phyloP scores from a whole-genome alignment of 108 stramenopile genomes.

The Pseudonitzschia pungens region DNA sequence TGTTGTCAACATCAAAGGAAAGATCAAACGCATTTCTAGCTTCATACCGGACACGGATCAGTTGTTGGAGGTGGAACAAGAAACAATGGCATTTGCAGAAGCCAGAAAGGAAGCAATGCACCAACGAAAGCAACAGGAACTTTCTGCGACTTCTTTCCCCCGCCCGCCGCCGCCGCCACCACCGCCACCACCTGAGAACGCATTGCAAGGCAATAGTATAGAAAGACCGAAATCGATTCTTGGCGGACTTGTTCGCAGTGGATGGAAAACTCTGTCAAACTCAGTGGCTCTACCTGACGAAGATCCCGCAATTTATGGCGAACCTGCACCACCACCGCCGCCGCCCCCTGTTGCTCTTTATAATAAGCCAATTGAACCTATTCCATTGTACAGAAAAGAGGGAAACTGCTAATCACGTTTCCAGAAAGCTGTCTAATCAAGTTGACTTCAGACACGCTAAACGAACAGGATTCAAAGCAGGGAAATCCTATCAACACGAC shows the following conservation, averaged over 20 bases:
- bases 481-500: no score
- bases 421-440: neutral
- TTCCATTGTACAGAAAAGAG: slow-evolving; percentile 15
- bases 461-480: neutral
- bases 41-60: slow-evolving; percentile 32
- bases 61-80: slow-evolving; percentile 21
- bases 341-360: slow-evolving; percentile 1
- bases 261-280: slow-evolving; percentile 63
- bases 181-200: neutral
- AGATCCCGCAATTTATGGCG: slow-evolving; percentile 37
- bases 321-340: slow-evolving; percentile 1
- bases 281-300: slow-evolving; percentile 67
- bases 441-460: neutral
- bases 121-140: slow-evolving; percentile 24
- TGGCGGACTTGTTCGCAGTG: slow-evolving; percentile 68
- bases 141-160: slow-evolving; percentile 1
- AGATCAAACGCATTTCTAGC: slow-evolving; percentile 33
- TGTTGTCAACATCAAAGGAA: slow-evolving; percentile 38
- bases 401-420: no score
- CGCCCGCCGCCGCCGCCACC: slow-evolving; percentile 8
- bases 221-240: slow-evolving; percentile 68
- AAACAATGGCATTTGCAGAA: slow-evolving; percentile 20
- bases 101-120: slow-evolving; percentile 12
- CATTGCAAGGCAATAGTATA: neutral
- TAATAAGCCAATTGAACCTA: neutral